Percentiles rank a stretch among this genome's conserved stretches.
Conservation (phyloP, 129 eudicot species). For the Saposhnikovia divaricata region DNA sequence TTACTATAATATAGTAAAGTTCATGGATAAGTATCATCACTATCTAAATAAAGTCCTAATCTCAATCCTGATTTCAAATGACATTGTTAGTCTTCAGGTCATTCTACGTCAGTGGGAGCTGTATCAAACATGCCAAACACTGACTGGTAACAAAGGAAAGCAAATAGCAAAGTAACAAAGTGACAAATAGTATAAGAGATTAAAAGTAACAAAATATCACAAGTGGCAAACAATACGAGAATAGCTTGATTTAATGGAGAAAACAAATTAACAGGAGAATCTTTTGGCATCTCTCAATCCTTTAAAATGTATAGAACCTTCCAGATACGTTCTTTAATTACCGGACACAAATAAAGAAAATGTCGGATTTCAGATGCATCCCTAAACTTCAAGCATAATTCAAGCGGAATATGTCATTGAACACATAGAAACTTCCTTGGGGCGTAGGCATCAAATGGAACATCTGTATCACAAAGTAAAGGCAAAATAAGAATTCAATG, state of each 20-base stretch:
- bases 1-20: not conserved
- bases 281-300: not conserved
- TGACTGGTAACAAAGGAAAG: not conserved
- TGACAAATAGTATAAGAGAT: not conserved
- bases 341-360: not conserved
- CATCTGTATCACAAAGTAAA: not conserved
- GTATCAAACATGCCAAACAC: not conserved
- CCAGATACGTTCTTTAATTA: not conserved
- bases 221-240: not conserved
- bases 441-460: slow-evolving; percentile 9
- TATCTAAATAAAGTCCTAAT: not conserved
- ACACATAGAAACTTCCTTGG: slow-evolving; percentile 10
- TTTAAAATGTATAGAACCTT: slow-evolving; percentile 6
- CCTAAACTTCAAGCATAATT: slow-evolving; percentile 11
- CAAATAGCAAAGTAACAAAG: not conserved
- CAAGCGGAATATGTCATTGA: slow-evolving; percentile 10
- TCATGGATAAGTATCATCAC: not conserved
- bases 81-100: not conserved
- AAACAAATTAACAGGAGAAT: not conserved
- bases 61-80: not conserved
- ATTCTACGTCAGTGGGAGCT: not conserved
- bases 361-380: not conserved
- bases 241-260: not conserved
- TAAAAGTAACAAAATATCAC: not conserved
- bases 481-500: not conserved